Base-by-base conservation (phyloP, 1,139 yeast species). In the Suhomyces bolitotheri region DNA sequence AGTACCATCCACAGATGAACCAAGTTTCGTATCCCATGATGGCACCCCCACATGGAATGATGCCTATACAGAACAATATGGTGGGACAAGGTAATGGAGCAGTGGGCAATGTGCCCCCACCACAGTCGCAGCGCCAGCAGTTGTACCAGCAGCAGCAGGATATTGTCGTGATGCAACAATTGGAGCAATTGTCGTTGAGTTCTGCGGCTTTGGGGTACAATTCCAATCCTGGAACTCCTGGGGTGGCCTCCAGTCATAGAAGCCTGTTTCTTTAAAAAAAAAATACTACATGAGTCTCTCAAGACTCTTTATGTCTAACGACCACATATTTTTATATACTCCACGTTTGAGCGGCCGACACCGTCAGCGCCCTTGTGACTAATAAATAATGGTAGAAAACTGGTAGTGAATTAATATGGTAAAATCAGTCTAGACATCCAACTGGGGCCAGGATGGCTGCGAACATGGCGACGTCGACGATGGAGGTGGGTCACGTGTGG, bases 121-220 rank as follows among this genome's bases (percentile, higher is more conserved):
- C 11, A 43, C 30, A 27, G 22, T 24, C 12, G 4, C 30, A 27
- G 33, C 46, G 39, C 26, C 54, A 46, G 27, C 43, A 36, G 9
- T 48, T 39, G 31, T 36, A 40, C 16, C 39, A 37, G 32, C 39
- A 31, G 25, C 59, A 54, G 16, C 66, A 62, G 36, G 71, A 64
- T 34, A 43, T 55, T 31, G 60, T 58, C 5, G 71, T 69, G 7
- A 67, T 71, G 74, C 71, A 66, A 47, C 77, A 71, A 45, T 66
- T 72, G 49, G 76, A 72, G 47, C 75, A 70, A 45, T 55, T 72
- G 33, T 69, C 76, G 2, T 53, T 72, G 40, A 69, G 73, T 38
- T 70, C 76, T 3, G 77, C 74, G 4, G 76, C 76, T 2, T 51
- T 71, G 59, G 77, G 76, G 2, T 72, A 71, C 44, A 64, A 64